These are phyloP conservation scores for Paracamarosporium sp. DNA, from an alignment of 2,329 filamentous ascomycete species.

Conservation along the genomic window DNA sequence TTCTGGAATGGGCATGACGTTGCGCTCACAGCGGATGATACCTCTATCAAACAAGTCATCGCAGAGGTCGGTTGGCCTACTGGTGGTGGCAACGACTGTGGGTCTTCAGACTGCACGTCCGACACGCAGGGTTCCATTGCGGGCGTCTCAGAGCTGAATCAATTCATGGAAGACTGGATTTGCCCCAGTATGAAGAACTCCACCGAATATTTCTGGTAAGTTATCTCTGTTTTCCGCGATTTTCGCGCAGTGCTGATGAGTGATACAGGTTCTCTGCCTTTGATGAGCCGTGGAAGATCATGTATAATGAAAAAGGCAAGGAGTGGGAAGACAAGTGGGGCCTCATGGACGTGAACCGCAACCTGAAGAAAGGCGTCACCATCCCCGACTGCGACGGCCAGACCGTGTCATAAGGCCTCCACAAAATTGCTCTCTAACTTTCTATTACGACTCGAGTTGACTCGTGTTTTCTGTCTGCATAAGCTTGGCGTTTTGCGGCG, in stretches of 20 bases:
- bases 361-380: slow-evolving; percentile 80
- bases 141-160: slow-evolving; percentile 80
- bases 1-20: slow-evolving; percentile 82
- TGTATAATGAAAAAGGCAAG: slow-evolving; percentile 69
- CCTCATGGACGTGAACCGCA: slow-evolving; percentile 82
- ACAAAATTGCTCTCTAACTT: background rate
- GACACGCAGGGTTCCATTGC: slow-evolving; percentile 72
- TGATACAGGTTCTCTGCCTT: slow-evolving; percentile 82
- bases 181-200: slow-evolving; percentile 80
- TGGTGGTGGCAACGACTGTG: slow-evolving; percentile 80
- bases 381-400: slow-evolving; percentile 88
- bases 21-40: slow-evolving; percentile 60
- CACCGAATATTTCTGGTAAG: slow-evolving; percentile 91
- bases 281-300: slow-evolving; percentile 93
- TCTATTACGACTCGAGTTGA: background rate
- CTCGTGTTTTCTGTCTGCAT: background rate
- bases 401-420: slow-evolving; percentile 54
- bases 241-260: slow-evolving; percentile 8
- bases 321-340: slow-evolving; percentile 98
- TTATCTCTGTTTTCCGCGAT: slow-evolving; percentile 2
- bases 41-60: slow-evolving; percentile 73
- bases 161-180: slow-evolving; percentile 85
- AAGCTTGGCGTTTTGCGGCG: background rate
- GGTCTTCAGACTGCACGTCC: slow-evolving; percentile 63
- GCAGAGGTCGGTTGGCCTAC: slow-evolving; percentile 93